A percentile compares a stretch with the other conserved stretches of the same genome.
phyloP scores from a whole-genome alignment of 2,329 filamentous ascomycete species.

The Talaromyces verruculosus region DNA sequence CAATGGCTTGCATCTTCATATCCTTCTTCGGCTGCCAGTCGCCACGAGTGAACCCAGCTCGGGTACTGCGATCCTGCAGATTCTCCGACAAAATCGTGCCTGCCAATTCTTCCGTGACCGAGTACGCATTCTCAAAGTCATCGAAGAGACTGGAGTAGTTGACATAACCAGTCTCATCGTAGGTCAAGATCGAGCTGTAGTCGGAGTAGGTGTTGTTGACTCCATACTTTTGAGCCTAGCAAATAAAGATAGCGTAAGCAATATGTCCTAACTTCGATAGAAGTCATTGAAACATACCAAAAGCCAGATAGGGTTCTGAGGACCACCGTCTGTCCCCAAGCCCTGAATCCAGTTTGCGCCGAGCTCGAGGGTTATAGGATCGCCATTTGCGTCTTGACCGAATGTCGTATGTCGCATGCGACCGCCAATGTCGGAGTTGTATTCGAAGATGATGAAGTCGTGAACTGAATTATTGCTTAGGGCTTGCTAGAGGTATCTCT shows the following conservation, averaged over 20 bases:
- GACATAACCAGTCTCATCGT: slow-evolving; percentile 56
- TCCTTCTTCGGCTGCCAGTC: slow-evolving; percentile 61
- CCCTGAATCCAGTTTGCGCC: slow-evolving; percentile 66
- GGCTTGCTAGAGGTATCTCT: slow-evolving; percentile 50
- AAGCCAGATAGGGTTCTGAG: slow-evolving; percentile 64
- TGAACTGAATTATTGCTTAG: slow-evolving; percentile 60
- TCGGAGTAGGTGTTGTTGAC: slow-evolving; percentile 60
- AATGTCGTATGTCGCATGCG: slow-evolving; percentile 60
- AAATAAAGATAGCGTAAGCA: slow-evolving; percentile 22
- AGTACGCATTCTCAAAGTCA: slow-evolving; percentile 51
- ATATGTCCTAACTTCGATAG: background rate
- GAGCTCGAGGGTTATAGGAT: slow-evolving; percentile 60
- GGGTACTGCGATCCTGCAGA: slow-evolving; percentile 61
- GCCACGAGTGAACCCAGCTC: slow-evolving; percentile 58
- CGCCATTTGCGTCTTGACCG: slow-evolving; percentile 52
- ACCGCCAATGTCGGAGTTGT: slow-evolving; percentile 62
- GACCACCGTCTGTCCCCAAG: slow-evolving; percentile 38
- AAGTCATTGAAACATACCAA: slow-evolving; percentile 18
- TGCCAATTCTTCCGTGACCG: slow-evolving; percentile 52
- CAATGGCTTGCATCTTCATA: slow-evolving; percentile 58
- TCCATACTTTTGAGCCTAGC: slow-evolving; percentile 56
- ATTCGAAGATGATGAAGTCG: slow-evolving; percentile 66
- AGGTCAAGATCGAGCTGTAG: slow-evolving; percentile 59
- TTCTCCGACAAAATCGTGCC: slow-evolving; percentile 60
- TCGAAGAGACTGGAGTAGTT: slow-evolving; percentile 55